Evolutionary conservation across 1,284 basidiomycete species (phyloP).

Genomic region (Tilletia setariae): DNA sequence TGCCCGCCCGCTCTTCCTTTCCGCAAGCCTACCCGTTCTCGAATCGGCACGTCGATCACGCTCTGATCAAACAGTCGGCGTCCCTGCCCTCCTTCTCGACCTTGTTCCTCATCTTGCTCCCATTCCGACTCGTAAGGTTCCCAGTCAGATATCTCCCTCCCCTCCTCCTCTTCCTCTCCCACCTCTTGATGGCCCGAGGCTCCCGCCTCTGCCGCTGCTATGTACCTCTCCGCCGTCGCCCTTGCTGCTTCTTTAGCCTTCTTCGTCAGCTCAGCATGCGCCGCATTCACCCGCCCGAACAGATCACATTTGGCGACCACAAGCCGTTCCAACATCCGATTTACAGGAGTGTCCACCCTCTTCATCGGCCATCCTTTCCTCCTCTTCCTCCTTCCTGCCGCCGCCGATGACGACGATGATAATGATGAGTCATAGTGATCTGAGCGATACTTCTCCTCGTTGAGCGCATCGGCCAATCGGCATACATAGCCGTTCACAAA

Average conservation of each 20-base stretch:
- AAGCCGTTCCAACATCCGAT: slow-evolving; percentile 12
- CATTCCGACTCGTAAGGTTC: too few species aligned
- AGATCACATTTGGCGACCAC: slow-evolving; percentile 7
- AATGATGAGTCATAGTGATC: background rate
- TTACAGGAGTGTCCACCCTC: background rate
- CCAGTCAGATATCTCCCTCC: too few species aligned
- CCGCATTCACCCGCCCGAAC: background rate
- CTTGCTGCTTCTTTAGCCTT: background rate
- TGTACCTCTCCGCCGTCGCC: background rate
- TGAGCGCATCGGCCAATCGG: background rate
- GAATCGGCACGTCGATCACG: background rate
- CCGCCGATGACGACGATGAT: too few species aligned
- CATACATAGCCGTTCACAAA: slow-evolving; percentile 15
- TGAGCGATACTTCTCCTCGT: background rate
- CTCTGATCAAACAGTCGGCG: background rate
- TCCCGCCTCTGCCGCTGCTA: too few species aligned
- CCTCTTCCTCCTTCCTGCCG: background rate
- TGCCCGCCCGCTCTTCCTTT: background rate
- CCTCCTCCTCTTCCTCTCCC: too few species aligned
- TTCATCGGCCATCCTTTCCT: background rate
- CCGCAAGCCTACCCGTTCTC: background rate
- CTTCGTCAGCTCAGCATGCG: background rate
- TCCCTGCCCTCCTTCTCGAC: background rate
- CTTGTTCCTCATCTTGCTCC: too few species aligned
- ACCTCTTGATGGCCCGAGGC: too few species aligned